These are phyloP conservation scores for Yamadazyma diddensiae DNA, from an alignment of 1,139 yeast genomes.

Conservation along the genomic window DNA sequence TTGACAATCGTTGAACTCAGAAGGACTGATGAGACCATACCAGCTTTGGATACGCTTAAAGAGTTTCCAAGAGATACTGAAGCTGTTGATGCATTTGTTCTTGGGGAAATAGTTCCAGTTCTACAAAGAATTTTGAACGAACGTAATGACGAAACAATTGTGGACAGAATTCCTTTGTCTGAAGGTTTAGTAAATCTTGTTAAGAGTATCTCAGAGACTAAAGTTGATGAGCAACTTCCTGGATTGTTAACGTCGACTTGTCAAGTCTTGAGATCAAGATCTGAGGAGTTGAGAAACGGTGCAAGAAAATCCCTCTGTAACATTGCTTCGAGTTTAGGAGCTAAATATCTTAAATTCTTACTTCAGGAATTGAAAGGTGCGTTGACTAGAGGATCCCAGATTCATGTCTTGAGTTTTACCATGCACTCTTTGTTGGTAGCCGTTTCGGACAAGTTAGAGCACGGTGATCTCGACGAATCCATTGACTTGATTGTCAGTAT, in stretches of 20 bases:
- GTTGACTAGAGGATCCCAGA: constrained; percentile 84
- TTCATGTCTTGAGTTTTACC: constrained; percentile 89
- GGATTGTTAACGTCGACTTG: constrained; percentile 81
- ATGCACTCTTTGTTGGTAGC: constrained; percentile 68
- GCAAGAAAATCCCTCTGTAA: constrained; percentile 74
- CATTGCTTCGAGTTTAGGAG: constrained; percentile 64
- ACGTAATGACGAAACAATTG: constrained; percentile 76
- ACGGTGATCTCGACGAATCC: constrained; percentile 77
- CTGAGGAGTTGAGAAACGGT: constrained; percentile 87
- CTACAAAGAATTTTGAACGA: constrained; percentile 56
- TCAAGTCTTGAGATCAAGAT: constrained; percentile 81
- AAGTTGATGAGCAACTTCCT: constrained; percentile 62
- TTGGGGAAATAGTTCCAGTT: constrained; percentile 59
- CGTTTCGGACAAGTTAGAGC: constrained; percentile 44
- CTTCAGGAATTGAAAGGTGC: constrained; percentile 77
- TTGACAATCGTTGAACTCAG: constrained; percentile 20
- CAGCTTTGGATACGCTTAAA: constrained; percentile 24
- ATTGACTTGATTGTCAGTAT: constrained; percentile 61
- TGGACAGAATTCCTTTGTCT: constrained; percentile 73
- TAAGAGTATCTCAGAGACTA: constrained; percentile 58
- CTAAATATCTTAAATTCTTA: constrained; percentile 70
- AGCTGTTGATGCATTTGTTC: constrained; percentile 48
- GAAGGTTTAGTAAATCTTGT: constrained; percentile 77
- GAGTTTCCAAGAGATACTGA: constrained; percentile 34
- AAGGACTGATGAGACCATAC: constrained; percentile 10